phyloP scores from a whole-genome alignment of 495 filamentous ascomycete genomes.

The Cladorrhinum samala region DNA sequence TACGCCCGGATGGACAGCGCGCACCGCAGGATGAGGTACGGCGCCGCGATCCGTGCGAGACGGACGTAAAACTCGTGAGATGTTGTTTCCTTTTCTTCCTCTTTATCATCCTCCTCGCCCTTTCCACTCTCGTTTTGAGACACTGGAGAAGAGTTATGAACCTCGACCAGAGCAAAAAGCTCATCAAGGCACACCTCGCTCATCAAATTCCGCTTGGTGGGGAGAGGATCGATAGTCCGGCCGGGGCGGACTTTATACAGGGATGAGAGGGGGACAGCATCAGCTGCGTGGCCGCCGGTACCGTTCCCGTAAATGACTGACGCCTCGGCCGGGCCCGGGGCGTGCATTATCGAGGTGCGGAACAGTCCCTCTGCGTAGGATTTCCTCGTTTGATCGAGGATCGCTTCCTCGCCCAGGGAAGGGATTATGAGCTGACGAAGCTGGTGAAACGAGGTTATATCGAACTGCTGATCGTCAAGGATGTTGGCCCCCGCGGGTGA shows the following conservation, averaged over 20 bases:
- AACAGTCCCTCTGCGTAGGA: conserved; percentile 74
- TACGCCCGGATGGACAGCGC: conserved; percentile 75
- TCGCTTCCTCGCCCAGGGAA: conserved; percentile 55
- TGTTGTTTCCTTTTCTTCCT: conserved; percentile 18
- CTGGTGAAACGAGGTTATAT: conserved; percentile 65
- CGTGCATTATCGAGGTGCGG: conserved; percentile 73
- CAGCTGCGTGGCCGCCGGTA: conserved; percentile 38
- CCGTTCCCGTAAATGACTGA: conserved; percentile 35
- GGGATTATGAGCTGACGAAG: conserved; percentile 70
- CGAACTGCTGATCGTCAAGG: conserved; percentile 64
- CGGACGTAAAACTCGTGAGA: conserved; percentile 39
- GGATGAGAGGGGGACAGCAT: conserved; percentile 54
- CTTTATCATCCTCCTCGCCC: background rate
- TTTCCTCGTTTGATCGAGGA: conserved; percentile 62
- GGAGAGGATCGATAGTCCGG: conserved; percentile 60
- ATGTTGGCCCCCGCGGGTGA: conserved; percentile 38
- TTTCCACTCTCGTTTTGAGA: conserved; percentile 6
- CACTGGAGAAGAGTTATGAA: conserved; percentile 27
- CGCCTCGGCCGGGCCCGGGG: conserved; percentile 58
- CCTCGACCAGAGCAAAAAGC: conserved; percentile 64
- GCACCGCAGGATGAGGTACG: conserved; percentile 76
- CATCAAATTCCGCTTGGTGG: conserved; percentile 63
- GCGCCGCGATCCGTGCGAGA: conserved; percentile 71
- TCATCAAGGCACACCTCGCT: conserved; percentile 75
- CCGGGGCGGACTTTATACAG: conserved; percentile 63